phyloP scores from a whole-genome alignment of 2,329 filamentous ascomycete genomes.

The Hysterium pulicare region DNA sequence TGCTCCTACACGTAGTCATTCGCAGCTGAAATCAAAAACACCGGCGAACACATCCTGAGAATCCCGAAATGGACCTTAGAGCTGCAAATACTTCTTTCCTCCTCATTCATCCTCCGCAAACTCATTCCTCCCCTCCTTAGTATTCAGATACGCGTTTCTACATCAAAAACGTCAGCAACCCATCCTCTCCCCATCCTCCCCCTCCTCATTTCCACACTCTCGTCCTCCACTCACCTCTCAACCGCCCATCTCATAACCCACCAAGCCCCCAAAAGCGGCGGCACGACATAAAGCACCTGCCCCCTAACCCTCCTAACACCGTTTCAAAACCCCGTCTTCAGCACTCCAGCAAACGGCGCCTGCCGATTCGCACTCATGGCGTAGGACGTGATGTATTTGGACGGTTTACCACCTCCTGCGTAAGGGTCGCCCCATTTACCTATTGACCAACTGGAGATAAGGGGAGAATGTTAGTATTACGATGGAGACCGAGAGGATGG shows the following conservation, averaged over 20 bases:
- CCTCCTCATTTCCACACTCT: neutral
- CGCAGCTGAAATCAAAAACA: no score
- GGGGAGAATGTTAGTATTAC: neutral
- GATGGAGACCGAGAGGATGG: neutral
- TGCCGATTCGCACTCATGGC: neutral
- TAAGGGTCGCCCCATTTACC: constrained; percentile 38
- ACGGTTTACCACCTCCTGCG: constrained; percentile 31
- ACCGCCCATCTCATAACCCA: neutral
- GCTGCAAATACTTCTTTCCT: no score
- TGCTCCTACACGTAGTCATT: no score
- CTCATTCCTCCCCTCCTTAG: neutral
- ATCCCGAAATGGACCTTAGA: no score
- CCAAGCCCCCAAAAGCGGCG: neutral
- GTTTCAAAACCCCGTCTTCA: neutral
- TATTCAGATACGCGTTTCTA: neutral
- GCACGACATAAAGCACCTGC: neutral
- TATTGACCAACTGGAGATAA: constrained; percentile 29
- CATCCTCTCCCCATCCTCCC: neutral
- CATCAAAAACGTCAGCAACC: neutral
- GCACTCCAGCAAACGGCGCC: neutral
- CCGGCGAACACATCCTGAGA: no score
- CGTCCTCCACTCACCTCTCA: neutral
- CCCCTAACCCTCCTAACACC: neutral
- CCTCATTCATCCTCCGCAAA: neutral
- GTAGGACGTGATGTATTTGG: neutral